These are phyloP conservation scores for Nannizziopsis barbatae DNA, from an alignment of 2,329 filamentous ascomycete species.

Conservation along the genomic window DNA sequence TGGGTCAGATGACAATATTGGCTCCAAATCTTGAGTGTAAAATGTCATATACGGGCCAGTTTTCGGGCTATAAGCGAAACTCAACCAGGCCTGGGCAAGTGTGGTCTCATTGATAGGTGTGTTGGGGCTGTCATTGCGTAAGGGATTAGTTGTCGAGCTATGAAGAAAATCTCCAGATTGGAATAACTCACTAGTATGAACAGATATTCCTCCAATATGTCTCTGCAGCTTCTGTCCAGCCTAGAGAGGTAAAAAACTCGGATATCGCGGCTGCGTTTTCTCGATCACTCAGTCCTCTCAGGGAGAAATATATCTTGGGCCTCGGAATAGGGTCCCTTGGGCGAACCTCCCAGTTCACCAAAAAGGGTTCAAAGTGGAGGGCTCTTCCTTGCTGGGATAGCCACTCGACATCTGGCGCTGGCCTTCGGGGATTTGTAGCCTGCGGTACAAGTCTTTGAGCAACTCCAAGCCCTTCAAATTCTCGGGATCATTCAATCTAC, in stretches of 20 bases:
- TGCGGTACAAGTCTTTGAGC: background rate
- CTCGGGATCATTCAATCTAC: background rate
- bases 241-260: background rate
- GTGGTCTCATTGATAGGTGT: background rate
- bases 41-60: background rate
- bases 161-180: background rate
- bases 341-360: background rate
- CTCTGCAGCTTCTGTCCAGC: background rate
- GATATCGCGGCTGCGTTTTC: background rate
- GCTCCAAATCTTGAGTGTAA: background rate
- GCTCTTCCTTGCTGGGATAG: background rate
- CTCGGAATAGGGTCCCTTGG: background rate
- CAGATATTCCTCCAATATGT: background rate
- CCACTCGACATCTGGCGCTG: background rate
- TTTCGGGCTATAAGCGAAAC: background rate
- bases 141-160: too few relatives aligned
- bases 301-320: background rate
- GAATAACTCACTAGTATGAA: background rate
- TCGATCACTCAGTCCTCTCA: background rate
- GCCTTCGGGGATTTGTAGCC: background rate
- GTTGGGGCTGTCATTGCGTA: background rate
- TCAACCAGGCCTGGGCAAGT: background rate
- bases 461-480: background rate
- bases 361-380: background rate
- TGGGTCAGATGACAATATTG: background rate